Evolutionary conservation across 306 rosid genomes (phyloP).

Genomic region (Glycine soja): DNA sequence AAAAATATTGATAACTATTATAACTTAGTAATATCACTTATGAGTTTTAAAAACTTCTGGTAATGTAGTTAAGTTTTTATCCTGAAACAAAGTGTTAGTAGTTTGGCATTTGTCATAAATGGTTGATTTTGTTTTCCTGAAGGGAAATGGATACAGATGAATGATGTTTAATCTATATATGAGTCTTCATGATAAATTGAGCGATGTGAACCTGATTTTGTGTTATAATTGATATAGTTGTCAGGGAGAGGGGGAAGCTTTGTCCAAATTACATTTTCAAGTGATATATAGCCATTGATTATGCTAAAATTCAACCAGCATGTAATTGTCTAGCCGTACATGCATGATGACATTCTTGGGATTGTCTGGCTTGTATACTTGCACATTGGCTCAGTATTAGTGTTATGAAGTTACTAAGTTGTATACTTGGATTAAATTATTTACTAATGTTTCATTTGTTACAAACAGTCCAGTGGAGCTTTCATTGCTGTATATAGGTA

Average conservation of each 20-base stretch:
- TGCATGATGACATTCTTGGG: slow-evolving; percentile 3
- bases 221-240: neutral
- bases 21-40: neutral
- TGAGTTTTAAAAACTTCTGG: neutral
- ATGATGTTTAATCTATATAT: neutral
- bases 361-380: slow-evolving; percentile 24
- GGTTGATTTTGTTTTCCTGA: slow-evolving; percentile 14
- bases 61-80: neutral
- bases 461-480: slow-evolving; percentile 88
- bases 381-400: neutral
- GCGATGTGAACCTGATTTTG: neutral
- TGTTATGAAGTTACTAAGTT: slow-evolving; percentile 9
- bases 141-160: neutral
- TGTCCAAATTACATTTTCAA: slow-evolving; percentile 11
- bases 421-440: slow-evolving; percentile 20
- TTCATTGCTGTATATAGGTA: slow-evolving; percentile 84
- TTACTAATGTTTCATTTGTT: slow-evolving; percentile 7
- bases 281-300: slow-evolving; percentile 11
- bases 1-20: neutral
- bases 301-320: neutral
- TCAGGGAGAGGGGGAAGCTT: neutral
- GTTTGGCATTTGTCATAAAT: neutral
- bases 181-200: slow-evolving; percentile 1
- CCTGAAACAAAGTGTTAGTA: neutral
- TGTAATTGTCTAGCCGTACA: neutral